Conservation (phyloP, 2,329 filamentous ascomycete genomes). For the Pezizomycotina sp. region DNA sequence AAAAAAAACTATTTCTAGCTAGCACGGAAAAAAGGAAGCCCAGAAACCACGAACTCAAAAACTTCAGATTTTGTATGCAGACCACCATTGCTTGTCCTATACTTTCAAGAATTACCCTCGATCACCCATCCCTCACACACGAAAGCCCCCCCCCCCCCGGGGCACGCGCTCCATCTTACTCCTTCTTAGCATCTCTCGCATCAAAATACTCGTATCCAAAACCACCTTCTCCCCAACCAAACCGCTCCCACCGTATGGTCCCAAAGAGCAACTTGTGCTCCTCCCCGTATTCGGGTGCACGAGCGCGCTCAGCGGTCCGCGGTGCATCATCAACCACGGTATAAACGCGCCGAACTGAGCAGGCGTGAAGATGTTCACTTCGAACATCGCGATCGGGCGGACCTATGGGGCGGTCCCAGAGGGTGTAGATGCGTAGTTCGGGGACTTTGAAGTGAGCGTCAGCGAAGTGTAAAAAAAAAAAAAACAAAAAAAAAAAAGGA, state of each 20-base stretch:
- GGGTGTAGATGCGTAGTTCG: slow-evolving; percentile 62
- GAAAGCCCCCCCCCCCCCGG: no score
- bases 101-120: no score
- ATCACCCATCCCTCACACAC: no score
- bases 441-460: slow-evolving; percentile 43
- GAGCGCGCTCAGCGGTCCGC: slow-evolving; percentile 62
- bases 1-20: no score
- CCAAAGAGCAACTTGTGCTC: slow-evolving; percentile 30
- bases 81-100: no score
- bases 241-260: slow-evolving; percentile 54
- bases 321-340: slow-evolving; percentile 65
- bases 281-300: slow-evolving; percentile 71
- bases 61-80: no score
- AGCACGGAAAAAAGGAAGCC: no score
- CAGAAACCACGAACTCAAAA: no score
- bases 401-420: slow-evolving; percentile 63
- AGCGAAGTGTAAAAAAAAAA: background rate
- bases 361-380: slow-evolving; percentile 62
- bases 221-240: slow-evolving; percentile 57
- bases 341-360: slow-evolving; percentile 80
- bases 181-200: no score
- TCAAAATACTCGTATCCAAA: slow-evolving; percentile 41
- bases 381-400: background rate
- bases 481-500: slow-evolving; percentile 1
- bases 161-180: no score